phyloP scores from a whole-genome alignment of 805 yeast species.

The Starmerella bacillaris region DNA sequence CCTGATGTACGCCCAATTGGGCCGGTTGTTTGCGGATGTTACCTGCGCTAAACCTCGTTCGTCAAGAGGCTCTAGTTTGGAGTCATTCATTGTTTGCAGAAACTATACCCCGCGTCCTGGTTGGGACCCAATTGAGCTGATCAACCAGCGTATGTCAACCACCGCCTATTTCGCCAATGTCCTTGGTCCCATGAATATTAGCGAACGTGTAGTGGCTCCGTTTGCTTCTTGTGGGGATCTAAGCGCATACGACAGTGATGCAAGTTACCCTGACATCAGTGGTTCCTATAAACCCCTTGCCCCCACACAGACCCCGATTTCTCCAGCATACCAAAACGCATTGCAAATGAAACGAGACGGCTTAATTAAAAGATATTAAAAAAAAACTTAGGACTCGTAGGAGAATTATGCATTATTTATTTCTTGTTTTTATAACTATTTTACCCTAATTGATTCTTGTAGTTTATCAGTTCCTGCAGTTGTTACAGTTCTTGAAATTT shows the following conservation, averaged over 20 bases:
- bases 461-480: too few relatives aligned
- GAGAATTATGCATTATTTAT: not conserved
- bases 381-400: not conserved
- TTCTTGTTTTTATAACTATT: too few relatives aligned
- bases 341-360: slow-evolving; percentile 73
- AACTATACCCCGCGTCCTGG: slow-evolving; percentile 70
- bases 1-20: slow-evolving; percentile 77
- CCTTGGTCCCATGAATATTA: slow-evolving; percentile 19
- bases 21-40: slow-evolving; percentile 67
- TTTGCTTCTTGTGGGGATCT: slow-evolving; percentile 92
- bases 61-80: slow-evolving; percentile 84
- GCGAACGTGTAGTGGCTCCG: slow-evolving; percentile 62
- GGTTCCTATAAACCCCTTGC: slow-evolving; percentile 37
- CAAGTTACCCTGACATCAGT: slow-evolving; percentile 51
- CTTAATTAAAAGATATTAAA: slow-evolving; percentile 4
- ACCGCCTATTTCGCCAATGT: slow-evolving; percentile 60
- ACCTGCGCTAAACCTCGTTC: slow-evolving; percentile 93
- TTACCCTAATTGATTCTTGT: too few relatives aligned
- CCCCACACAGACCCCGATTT: slow-evolving; percentile 90
- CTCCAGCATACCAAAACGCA: slow-evolving; percentile 91
- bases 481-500: too few relatives aligned
- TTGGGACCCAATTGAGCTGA: slow-evolving; percentile 45
- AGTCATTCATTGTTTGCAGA: slow-evolving; percentile 81
- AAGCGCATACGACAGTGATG: slow-evolving; percentile 79
- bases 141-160: slow-evolving; percentile 31